Conservation (phyloP, 2,329 filamentous ascomycete species). For the Akanthomyces lecanii region DNA sequence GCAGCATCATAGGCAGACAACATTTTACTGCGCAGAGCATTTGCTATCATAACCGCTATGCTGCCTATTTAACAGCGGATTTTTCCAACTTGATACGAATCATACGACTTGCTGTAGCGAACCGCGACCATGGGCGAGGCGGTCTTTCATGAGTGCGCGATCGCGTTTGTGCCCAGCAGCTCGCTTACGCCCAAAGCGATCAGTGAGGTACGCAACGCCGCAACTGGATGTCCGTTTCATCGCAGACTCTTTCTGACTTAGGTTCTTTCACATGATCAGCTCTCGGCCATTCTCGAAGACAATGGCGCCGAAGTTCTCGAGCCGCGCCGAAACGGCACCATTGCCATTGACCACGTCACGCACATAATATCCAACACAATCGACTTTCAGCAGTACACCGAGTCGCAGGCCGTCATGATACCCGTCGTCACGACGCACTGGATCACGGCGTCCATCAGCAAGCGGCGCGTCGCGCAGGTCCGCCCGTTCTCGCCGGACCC, state of each 20-base stretch:
- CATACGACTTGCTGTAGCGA: neutral
- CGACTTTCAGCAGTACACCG: slow-evolving; percentile 84
- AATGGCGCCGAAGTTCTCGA: slow-evolving; percentile 49
- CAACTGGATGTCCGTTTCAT: too few species aligned
- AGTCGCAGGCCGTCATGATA: slow-evolving; percentile 71
- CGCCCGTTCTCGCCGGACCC: slow-evolving; percentile 89
- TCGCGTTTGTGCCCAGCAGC: slow-evolving; percentile 44
- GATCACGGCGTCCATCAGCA: slow-evolving; percentile 67
- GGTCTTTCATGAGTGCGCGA: slow-evolving; percentile 40
- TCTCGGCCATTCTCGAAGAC: slow-evolving; percentile 40
- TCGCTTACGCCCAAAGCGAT: slow-evolving; percentile 38
- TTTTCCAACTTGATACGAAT: neutral
- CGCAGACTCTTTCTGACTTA: neutral
- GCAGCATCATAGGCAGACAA: slow-evolving; percentile 6
- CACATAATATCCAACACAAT: slow-evolving; percentile 67
- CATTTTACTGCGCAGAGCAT: neutral
- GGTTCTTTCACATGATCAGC: slow-evolving; percentile 25
- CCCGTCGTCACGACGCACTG: slow-evolving; percentile 80
- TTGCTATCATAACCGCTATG: neutral
- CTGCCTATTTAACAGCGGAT: neutral
- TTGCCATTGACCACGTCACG: slow-evolving; percentile 46
- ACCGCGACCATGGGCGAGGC: slow-evolving; percentile 28
- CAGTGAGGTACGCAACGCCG: slow-evolving; percentile 31
- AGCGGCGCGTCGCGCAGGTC: slow-evolving; percentile 68
- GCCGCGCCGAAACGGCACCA: slow-evolving; percentile 43